These are phyloP conservation scores for Knoxia roxburghii DNA, from an alignment of 257 asterid species.

Conservation along the genomic window DNA sequence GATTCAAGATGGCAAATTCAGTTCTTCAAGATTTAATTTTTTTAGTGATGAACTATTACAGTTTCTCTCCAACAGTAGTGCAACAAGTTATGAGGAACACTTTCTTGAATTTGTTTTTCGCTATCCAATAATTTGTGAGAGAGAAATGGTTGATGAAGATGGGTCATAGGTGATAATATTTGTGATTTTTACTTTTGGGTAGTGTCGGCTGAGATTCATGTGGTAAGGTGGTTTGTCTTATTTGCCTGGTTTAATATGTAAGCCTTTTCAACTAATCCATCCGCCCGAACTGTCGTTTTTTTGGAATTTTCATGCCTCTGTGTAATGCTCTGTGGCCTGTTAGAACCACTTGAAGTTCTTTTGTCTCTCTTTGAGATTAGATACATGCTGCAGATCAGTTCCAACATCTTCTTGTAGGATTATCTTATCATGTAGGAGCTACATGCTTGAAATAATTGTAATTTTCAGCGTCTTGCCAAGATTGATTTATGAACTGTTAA, in stretches of 20 bases:
- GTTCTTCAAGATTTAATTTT: neutral
- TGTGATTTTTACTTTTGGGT: neutral
- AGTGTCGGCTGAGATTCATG: neutral
- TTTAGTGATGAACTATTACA: neutral
- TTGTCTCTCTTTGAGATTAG: neutral
- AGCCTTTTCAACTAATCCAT: neutral
- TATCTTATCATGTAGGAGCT: neutral
- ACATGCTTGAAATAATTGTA: neutral
- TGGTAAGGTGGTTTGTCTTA: neutral
- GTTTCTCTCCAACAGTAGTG: neutral
- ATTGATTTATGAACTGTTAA: neutral
- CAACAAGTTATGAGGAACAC: neutral
- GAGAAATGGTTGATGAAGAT: neutral
- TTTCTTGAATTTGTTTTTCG: neutral
- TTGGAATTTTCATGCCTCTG: neutral
- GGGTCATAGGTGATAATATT: neutral
- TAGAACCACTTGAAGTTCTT: neutral
- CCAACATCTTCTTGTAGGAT: neutral
- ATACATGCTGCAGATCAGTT: neutral
- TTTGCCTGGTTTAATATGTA: neutral
- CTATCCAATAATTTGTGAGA: neutral
- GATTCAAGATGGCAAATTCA: neutral
- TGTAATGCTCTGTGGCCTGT: neutral
- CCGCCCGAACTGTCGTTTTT: neutral
- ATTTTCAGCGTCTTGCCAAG: too few species aligned